Base-by-base conservation (phyloP, 2,329 filamentous ascomycete species). In the Parascedosporium putredinis region DNA sequence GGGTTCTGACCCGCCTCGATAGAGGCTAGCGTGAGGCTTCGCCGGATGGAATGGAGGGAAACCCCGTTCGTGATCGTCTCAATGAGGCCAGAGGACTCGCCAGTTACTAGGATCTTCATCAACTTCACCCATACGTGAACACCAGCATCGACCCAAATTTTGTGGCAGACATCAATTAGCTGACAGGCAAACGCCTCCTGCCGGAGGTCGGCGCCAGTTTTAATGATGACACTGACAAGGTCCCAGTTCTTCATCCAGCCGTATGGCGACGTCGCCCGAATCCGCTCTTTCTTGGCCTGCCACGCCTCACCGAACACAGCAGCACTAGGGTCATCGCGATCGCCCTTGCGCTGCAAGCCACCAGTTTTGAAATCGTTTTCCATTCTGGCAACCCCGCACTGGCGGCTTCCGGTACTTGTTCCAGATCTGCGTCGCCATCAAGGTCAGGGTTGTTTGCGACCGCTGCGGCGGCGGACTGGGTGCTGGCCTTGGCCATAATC, bases 181-280 rank as follows among this genome's bases (percentile, higher is more conserved):
- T 93, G 87, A 62, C 86, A 91, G 5, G 87, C 87, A 64, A 93
- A 93, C 0, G 87, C 86, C 66, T 93, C 87, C 67, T 93, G 87
- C 47, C 87, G 76, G 53, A 93, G 69, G 65, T 93, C 86, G 2
- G 84, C 84, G 2, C 87, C 86, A 9, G 87, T 93, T 70, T 93
- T 93, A 58, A 93, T 84, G 60, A 93, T 93, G 52, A 93, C 86
- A 60, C 85, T 90, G 54, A 93, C 74, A 22, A 93, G 74, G 59
- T 93, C 87, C 87, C 87, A 93, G 60, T 89, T 91, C 68, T 87
- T 87, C 82, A 89, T 88, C 80, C 85, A 88, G 8, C 87, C 87
- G 60, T 90, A 93, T 0, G 87, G 87, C 1, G 86, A 91, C 1
- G 86, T 86, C 58, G 86, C 84, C 53, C 87, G 78, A 61, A 93